Conservation (phyloP, 176 grass and related monocot species). For the Carex myosuroides region DNA sequence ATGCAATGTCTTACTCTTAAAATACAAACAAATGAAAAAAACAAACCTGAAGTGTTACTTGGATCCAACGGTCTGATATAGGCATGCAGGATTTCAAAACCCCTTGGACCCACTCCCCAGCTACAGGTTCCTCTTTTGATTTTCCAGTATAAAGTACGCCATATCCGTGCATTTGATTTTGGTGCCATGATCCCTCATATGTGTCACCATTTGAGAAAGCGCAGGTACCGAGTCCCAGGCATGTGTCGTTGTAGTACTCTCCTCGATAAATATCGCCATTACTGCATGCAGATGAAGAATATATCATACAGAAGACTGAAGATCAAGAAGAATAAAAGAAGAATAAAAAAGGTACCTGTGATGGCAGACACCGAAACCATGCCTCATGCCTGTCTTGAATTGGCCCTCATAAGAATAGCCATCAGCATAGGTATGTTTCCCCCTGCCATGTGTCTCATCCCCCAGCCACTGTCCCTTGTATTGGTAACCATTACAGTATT, state of each 20-base stretch:
- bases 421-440: conserved; percentile 39
- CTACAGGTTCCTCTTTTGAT: conserved; percentile 29
- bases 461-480: conserved; percentile 60
- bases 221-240: conserved; percentile 56
- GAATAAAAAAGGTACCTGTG: conserved; percentile 32
- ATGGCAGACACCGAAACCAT: conserved; percentile 53
- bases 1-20: too few species aligned
- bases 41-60: conserved; percentile 43
- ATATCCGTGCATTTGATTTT: conserved; percentile 61
- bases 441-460: conserved; percentile 52
- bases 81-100: conserved; percentile 32
- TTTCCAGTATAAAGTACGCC: conserved; percentile 44
- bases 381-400: conserved; percentile 59
- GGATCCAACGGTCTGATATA: conserved; percentile 25
- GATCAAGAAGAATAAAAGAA: neutral
- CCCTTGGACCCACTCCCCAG: conserved; percentile 48
- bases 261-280: conserved; percentile 53
- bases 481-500: conserved; percentile 53
- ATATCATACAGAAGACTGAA: neutral
- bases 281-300: neutral
- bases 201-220: conserved; percentile 51
- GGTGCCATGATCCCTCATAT: conserved; percentile 76
- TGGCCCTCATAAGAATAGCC: conserved; percentile 59
- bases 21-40: neutral
- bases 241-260: conserved; percentile 62